These are phyloP conservation scores for Simplicillium aogashimaense DNA, from an alignment of 2,329 filamentous ascomycete genomes.

Conservation along the genomic window DNA sequence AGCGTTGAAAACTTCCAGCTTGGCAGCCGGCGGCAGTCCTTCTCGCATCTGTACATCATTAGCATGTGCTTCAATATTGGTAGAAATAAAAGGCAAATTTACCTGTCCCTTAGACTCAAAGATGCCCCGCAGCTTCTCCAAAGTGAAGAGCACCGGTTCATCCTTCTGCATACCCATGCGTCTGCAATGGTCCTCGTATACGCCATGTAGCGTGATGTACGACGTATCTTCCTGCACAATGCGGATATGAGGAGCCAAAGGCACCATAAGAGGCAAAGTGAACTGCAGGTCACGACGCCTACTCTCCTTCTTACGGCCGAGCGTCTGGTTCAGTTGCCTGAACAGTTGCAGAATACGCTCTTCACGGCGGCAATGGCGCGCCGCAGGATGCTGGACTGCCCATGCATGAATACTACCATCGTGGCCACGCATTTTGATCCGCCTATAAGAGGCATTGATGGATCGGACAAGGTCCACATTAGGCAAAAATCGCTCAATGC, in stretches of 20 bases:
- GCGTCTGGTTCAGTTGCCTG: slow-evolving; percentile 89
- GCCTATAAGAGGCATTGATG: slow-evolving; percentile 82
- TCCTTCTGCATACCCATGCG: slow-evolving; percentile 84
- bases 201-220: slow-evolving; percentile 86
- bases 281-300: slow-evolving; percentile 90
- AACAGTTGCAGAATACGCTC: slow-evolving; percentile 94
- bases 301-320: slow-evolving; percentile 90
- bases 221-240: slow-evolving; percentile 93
- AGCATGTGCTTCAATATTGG: slow-evolving; percentile 4
- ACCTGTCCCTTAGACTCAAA: slow-evolving; percentile 56
- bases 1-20: slow-evolving; percentile 84
- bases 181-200: slow-evolving; percentile 94
- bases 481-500: slow-evolving; percentile 92
- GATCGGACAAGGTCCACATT: slow-evolving; percentile 88
- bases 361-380: slow-evolving; percentile 83
- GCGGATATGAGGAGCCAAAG: slow-evolving; percentile 85
- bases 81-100: slow-evolving; percentile 20
- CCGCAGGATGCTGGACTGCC: slow-evolving; percentile 90
- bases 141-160: slow-evolving; percentile 86
- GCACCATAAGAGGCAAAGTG: slow-evolving; percentile 90
- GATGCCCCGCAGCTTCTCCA: slow-evolving; percentile 81
- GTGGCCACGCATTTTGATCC: slow-evolving; percentile 92
- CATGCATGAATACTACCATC: slow-evolving; percentile 97
- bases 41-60: slow-evolving; percentile 44
- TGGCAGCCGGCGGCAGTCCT: slow-evolving; percentile 62